Evolutionary conservation across 2,329 filamentous ascomycete species (phyloP).

Genomic region (Botrytis paeoniae): DNA sequence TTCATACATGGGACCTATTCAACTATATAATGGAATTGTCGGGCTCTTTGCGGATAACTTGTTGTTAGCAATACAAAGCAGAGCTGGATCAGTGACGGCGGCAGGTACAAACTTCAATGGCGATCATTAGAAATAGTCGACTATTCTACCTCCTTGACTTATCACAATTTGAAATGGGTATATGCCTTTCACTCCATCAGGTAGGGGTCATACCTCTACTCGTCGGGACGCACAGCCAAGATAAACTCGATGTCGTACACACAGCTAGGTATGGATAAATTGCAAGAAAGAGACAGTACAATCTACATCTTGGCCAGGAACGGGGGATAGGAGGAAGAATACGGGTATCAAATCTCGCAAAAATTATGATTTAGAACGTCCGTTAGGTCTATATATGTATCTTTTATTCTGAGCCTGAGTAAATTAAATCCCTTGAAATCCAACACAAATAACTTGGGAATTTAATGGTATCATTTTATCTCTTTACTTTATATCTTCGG

Average conservation of each 20-base stretch:
- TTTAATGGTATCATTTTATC: neutral
- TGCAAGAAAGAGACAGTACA: neutral
- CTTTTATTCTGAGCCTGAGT: neutral
- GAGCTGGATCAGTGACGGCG: neutral
- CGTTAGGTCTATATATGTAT: neutral
- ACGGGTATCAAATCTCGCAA: neutral
- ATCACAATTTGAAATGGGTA: neutral
- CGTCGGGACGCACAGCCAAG: neutral
- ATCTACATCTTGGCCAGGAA: neutral
- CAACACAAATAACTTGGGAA: neutral
- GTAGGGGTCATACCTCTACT: rapidly evolving
- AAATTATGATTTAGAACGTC: neutral
- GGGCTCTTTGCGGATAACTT: neutral
- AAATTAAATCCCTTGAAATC: rapidly evolving
- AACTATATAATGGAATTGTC: neutral
- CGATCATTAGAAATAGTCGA: neutral
- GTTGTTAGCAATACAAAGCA: neutral
- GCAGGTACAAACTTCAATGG: neutral
- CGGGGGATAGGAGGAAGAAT: neutral
- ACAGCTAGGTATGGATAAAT: neutral
- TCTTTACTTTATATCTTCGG: neutral
- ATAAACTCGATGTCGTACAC: neutral
- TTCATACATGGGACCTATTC: neutral
- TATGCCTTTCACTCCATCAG: neutral
- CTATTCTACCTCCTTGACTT: neutral